These are phyloP conservation scores for Apiospora rasikravindrae DNA, from an alignment of 2,329 filamentous ascomycete genomes.

Conservation along the genomic window DNA sequence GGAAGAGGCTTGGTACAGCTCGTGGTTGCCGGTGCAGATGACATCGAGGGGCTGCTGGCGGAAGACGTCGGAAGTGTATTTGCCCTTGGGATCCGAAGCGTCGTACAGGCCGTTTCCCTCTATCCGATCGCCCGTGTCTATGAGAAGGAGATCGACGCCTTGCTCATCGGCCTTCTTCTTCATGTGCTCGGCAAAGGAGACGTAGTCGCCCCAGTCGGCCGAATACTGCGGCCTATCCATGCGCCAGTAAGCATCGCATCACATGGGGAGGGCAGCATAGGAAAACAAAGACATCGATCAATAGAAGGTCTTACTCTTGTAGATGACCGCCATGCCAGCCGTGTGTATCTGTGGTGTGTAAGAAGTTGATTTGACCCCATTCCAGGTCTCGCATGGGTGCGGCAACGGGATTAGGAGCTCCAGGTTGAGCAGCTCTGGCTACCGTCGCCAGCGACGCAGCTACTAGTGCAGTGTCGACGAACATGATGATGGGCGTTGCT, in stretches of 20 bases:
- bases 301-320: slow-evolving; percentile 71
- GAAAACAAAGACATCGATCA: neutral
- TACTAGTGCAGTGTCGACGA: slow-evolving; percentile 39
- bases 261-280: neutral
- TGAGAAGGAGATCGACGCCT: slow-evolving; percentile 84
- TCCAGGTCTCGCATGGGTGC: slow-evolving; percentile 83
- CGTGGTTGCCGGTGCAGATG: slow-evolving; percentile 90
- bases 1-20: slow-evolving; percentile 83
- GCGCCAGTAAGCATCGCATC: neutral
- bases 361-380: slow-evolving; percentile 95
- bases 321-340: slow-evolving; percentile 95
- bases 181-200: slow-evolving; percentile 89
- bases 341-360: slow-evolving; percentile 97
- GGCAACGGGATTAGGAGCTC: slow-evolving; percentile 75
- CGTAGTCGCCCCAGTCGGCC: slow-evolving; percentile 97
- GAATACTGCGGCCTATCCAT: slow-evolving; percentile 78
- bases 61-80: slow-evolving; percentile 87
- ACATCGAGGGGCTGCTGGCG: slow-evolving; percentile 83
- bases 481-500: slow-evolving; percentile 33
- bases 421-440: slow-evolving; percentile 70
- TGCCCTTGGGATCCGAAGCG: slow-evolving; percentile 83
- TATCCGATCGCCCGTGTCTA: slow-evolving; percentile 92
- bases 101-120: slow-evolving; percentile 97
- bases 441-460: slow-evolving; percentile 45
- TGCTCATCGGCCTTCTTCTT: slow-evolving; percentile 76